phyloP scores from a whole-genome alignment of 129 eudicot species.

The sunflower (Helianthus annuus) region DNA sequence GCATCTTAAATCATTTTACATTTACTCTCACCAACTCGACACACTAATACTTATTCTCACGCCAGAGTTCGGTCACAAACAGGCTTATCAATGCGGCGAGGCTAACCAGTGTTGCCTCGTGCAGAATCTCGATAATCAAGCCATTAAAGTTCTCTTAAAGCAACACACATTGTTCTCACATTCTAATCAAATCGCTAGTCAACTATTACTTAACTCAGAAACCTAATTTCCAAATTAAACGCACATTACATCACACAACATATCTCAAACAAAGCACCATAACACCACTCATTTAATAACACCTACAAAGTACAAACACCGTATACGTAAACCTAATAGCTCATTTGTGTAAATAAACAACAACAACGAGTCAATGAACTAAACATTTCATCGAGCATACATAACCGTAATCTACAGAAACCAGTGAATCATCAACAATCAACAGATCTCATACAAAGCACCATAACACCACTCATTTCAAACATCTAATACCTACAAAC shows the following conservation, averaged over 20 bases:
- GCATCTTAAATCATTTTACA: too few relatives aligned
- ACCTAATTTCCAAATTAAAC: conserved; percentile 24
- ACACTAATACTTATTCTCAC: too few relatives aligned
- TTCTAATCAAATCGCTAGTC: conserved; percentile 2
- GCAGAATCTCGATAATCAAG: not conserved
- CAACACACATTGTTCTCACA: conserved; percentile 15
- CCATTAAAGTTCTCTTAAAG: not conserved
- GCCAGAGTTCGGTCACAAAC: too few relatives aligned
- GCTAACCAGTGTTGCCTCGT: not conserved
- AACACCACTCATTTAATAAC: not conserved
- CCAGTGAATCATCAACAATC: not conserved
- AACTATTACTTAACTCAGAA: not conserved
- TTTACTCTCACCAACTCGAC: too few relatives aligned
- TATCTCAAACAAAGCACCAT: conserved; percentile 20
- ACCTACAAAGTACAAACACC: not conserved
- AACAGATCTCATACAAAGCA: conserved; percentile 16
- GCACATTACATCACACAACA: conserved; percentile 9
- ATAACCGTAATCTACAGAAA: not conserved
- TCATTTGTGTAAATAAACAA: not conserved
- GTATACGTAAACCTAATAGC: not conserved
- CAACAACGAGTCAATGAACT: not conserved
- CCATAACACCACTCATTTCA: not conserved
- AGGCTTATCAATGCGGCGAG: not conserved
- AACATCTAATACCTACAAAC: conserved; percentile 8
- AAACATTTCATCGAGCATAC: too few relatives aligned